Base-by-base conservation (phyloP, 306 rosid species). In the Mimosa pudica region DNA sequence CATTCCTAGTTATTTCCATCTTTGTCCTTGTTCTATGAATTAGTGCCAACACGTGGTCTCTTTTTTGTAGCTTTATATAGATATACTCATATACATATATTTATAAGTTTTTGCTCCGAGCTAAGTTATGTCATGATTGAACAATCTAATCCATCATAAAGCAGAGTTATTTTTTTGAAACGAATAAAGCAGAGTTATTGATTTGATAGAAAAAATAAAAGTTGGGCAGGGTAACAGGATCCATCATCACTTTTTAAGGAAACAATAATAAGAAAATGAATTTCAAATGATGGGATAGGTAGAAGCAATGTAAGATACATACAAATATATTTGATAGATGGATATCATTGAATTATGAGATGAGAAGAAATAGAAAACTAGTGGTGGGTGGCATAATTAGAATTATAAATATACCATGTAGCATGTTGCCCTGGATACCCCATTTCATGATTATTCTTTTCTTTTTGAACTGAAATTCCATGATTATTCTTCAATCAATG, bases 381-480 rank as follows among this genome's bases (percentile, higher is more conserved):
- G 38, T 20, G 60, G 81, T 79, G 77, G 84, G 76, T 49, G 77
- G 73, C 73, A 81, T 81, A 71, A 70, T 81, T 76, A 62, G 73
- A 69, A 51, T 54, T 41, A 38, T 54, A n/a, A 64, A 70, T 69
- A 73, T 58, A 35, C 84, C 80, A 81, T 67, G 60, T n/a, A 35
- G 84, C 81, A 81, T 70, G 77, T 70, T 81, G 73, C 77, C 81
- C 55, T 60, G 51, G 81, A 81, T 81, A 49, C 81, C 80, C 61
- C 75, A 67, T 62, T 81, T 70, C 72, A 81, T 81, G 81, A 81
- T 81, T 81, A 74, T 67, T 67, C 84, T 71, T 71, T 24, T 24
- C 30, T 24, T 24, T 24, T 24, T 24, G 30, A 24, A 24, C 30
- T 24, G 30, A 24, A 24, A 24, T 24, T 24, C 30, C 30, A 24